phyloP scores from a whole-genome alignment of 805 yeast species.

The Cyberlindnera meyerae region DNA sequence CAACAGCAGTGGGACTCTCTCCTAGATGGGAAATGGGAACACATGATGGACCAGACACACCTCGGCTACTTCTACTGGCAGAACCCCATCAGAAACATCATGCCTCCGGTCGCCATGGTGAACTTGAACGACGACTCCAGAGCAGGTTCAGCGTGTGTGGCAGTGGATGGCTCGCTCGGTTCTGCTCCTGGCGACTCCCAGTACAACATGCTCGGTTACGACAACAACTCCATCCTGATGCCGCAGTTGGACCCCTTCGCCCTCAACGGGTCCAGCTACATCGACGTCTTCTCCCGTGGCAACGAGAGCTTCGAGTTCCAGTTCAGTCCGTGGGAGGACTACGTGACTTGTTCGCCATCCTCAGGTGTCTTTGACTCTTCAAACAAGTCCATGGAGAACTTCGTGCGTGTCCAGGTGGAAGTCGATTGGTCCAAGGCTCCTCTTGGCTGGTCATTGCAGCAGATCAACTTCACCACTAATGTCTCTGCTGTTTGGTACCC shows the following conservation, averaged over 20 bases:
- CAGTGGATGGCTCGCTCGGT: conserved; percentile 6
- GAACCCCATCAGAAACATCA: conserved; percentile 10
- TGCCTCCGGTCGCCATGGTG: conserved; percentile 7
- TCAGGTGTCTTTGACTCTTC: conserved; percentile 6
- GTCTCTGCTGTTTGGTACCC: conserved; percentile 5
- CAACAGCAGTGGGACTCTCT: conserved; percentile 9
- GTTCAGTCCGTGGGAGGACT: conserved; percentile 11
- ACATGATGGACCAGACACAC: conserved; percentile 14
- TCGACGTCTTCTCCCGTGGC: conserved; percentile 12
- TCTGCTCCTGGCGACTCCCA: conserved; percentile 10
- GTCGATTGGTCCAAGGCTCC: conserved; percentile 16
- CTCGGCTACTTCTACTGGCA: conserved; percentile 13
- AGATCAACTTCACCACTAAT: conserved; percentile 14
- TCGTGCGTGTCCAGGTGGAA: conserved; percentile 4
- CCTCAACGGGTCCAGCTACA: conserved; percentile 6
- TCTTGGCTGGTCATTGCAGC: conserved; percentile 7
- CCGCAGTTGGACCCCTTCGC: conserved; percentile 11
- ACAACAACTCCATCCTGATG: conserved; percentile 10
- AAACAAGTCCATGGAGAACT: conserved; percentile 8
- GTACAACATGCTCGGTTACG: conserved; percentile 7
- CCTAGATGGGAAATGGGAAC: conserved; percentile 12
- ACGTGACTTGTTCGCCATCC: conserved; percentile 6
- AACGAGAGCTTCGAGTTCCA: conserved; percentile 11
- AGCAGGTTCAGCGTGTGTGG: conserved; percentile 10
- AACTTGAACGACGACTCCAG: conserved; percentile 4